Base-by-base conservation (phyloP, 768 basidiomycete genomes). In the Nevesoporus exiguus region DNA sequence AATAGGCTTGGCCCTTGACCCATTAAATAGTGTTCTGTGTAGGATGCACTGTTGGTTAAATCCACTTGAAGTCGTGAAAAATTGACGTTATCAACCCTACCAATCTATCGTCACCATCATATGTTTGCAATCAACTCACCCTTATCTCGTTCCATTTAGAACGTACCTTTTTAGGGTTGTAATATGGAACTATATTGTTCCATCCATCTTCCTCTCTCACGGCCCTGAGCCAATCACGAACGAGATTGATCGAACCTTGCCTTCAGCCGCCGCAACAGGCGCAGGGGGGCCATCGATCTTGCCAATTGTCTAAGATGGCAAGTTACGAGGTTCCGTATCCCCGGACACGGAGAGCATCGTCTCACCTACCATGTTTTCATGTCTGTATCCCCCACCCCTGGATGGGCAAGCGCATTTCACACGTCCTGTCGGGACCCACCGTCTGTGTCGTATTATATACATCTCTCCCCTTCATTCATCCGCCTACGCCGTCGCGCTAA, bases 211-310 rank as follows among this genome's bases (percentile, higher is more conserved):
- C 13, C 34, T 15, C 51, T 64, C 62, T 50, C 62, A 63, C 62
- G 62, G 34, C n/a, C 41, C 11, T 6, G 41, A 34, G 43, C 52
- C 62, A 47, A 60, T 63, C 50, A 22, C 14, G 21, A 43, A 17
- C 39, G 39, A 34, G 39, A 61, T 61, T 47, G 51, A 64, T 61
- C 34, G 47, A 63, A 63, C 62, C 49, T 64, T 63, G 46, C 21
- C 24, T 49, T 30, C 11, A 10, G n/a, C 39, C 9, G 36, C 62
- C 50, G 7, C 42, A 60, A 52, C 9, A 10, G 51, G 58, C 41
- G 34, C 49, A 19, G 19, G 47, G 0, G 9, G 2, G 0, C 45
- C 46, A 63, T 63, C 59, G 54, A 63, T 61, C 30, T 14, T 45
- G 30, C 21, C 14, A 1, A 6, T 25, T 2, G 5, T 25, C 36